Conservation (phyloP, 2,329 filamentous ascomycete genomes). For the Aspergillus pseudoviridinutans region DNA sequence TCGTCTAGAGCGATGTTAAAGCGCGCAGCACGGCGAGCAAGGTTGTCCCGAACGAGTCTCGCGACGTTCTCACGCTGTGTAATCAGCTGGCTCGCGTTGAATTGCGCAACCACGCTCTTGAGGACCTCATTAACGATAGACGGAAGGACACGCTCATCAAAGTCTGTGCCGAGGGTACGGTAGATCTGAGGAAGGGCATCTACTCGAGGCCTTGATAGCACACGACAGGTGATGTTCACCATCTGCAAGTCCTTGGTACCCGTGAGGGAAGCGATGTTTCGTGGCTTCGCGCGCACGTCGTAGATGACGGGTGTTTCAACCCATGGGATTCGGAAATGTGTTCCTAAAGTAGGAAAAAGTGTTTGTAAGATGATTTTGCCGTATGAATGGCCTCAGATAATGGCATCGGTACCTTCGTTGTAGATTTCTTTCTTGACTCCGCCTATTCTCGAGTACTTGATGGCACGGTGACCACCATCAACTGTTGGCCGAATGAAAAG, state of each 20-base stretch:
- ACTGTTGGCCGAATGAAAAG: constrained; percentile 49
- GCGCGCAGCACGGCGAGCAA: constrained; percentile 81
- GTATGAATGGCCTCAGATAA: constrained; percentile 5
- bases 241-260: constrained; percentile 99
- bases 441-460: constrained; percentile 91
- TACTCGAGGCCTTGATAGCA: constrained; percentile 85
- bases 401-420: constrained; percentile 65
- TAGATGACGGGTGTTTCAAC: constrained; percentile 96
- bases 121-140: constrained; percentile 98
- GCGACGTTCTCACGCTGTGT: constrained; percentile 98
- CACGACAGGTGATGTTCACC: constrained; percentile 99
- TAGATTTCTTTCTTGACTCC: constrained; percentile 98
- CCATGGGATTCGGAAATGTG: constrained; percentile 92
- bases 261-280: constrained; percentile 93
- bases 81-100: constrained; percentile 97
- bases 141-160: constrained; percentile 92
- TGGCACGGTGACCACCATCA: constrained; percentile 96
- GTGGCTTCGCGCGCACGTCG: constrained; percentile 95
- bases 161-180: constrained; percentile 89
- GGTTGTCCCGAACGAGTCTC: constrained; percentile 83
- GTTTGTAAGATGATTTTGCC: not conserved
- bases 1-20: constrained; percentile 98
- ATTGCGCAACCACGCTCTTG: constrained; percentile 98
- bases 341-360: constrained; percentile 54
- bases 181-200: constrained; percentile 94